Conservation (phyloP, 2,329 filamentous ascomycete species). For the Ascomycota sp. region DNA sequence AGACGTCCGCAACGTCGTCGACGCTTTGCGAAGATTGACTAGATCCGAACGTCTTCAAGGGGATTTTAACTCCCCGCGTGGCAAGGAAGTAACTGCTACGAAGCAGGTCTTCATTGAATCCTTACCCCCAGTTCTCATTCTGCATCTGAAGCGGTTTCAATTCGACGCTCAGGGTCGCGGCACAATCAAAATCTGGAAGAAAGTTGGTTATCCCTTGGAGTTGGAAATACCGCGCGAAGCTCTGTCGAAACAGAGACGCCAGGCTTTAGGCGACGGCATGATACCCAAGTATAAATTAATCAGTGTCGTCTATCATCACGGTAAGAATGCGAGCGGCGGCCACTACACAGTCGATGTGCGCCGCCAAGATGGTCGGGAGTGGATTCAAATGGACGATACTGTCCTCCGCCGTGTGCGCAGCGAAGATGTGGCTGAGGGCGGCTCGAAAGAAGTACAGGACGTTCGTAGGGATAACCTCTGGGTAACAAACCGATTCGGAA, state of each 20-base stretch:
- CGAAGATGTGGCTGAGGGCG: constrained; percentile 76
- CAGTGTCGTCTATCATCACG: constrained; percentile 90
- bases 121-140: constrained; percentile 73
- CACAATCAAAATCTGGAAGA: constrained; percentile 97
- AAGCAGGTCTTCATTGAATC: constrained; percentile 93
- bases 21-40: constrained; percentile 72
- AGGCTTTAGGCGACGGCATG: constrained; percentile 41
- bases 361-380: constrained; percentile 83
- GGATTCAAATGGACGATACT: constrained; percentile 92
- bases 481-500: constrained; percentile 53
- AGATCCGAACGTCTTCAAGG: constrained; percentile 69
- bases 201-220: constrained; percentile 84
- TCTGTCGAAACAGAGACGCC: constrained; percentile 52
- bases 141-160: constrained; percentile 94
- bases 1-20: constrained; percentile 74
- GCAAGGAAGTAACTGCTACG: constrained; percentile 56
- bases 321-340: constrained; percentile 85
- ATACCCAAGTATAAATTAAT: constrained; percentile 71
- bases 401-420: constrained; percentile 65
- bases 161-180: constrained; percentile 65
- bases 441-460: constrained; percentile 56
- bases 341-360: constrained; percentile 97
- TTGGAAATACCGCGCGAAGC: constrained; percentile 84
- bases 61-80: constrained; percentile 62
- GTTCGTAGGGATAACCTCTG: constrained; percentile 18